Base-by-base conservation (phyloP, 345 rosid species). In the Iberis pinnata region DNA sequence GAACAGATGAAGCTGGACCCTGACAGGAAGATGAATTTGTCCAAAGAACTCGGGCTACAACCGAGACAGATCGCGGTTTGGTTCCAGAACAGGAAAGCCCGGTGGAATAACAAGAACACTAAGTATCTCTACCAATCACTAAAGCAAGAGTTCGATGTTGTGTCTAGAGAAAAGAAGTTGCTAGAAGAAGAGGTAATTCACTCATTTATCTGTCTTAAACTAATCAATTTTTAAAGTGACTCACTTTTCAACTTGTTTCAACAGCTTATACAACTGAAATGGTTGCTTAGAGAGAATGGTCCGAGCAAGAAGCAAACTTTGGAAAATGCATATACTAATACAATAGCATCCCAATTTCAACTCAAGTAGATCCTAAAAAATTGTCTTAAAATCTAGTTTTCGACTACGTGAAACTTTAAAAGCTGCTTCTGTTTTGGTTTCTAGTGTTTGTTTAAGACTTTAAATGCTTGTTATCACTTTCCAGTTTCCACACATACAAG, bases 101-200 rank as follows among this genome's bases (percentile, higher is more conserved):
- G 96, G 29, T 90, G 98, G 96, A 90, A 90, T 67, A 69, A 83
- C 18, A 87, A 87, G 74, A 86, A 84, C 63, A 87, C 87, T 7
- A 92, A 80, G 61, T 78, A 76, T 53, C 75, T 80, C 17, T 90
- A 90, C 16, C 81, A 84, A 50, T 33, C 80, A 1, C 85, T 90
- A 32, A 84, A 80, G 60, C 80, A 68, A 35, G 92, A 87, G 36
- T 84, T 64, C 8, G 85, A 82, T 43, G 69, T 33, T 55, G 73
- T 87, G 33, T 75, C 74, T 29, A 68, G 69, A 68, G 96, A 90
- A 60, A 90, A 90, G 32, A 76, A 64, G 44, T 64, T 70, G 67
- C 88, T 90, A 53, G 81, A 84, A 68, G 89, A 84, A 25, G 98
- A 90, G 98, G 96, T 89, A 52, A 13, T 2, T 29, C 9, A 22